Conservation (phyloP, 192 early-diverging fungal genomes). For the Phlyctochytrium arcticum region DNA sequence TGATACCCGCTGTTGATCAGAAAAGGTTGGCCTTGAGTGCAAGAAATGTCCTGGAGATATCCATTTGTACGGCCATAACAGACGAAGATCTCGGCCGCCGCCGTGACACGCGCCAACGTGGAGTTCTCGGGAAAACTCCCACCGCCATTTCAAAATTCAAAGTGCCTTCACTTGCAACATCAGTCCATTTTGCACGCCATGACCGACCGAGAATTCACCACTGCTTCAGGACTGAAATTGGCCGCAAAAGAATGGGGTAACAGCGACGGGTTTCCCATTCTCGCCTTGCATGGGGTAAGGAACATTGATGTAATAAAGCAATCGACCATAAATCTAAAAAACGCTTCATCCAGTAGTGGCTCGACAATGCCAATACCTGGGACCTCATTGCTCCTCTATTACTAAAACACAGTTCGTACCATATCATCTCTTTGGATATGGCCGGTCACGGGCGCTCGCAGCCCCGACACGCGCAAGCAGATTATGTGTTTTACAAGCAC, state of each 20-base stretch:
- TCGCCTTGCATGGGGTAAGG: constrained; percentile 28
- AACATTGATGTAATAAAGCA: no score
- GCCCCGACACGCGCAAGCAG: constrained; percentile 12
- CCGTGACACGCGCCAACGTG: no score
- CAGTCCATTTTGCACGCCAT: no score
- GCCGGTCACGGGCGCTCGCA: constrained; percentile 31
- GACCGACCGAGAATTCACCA: neutral
- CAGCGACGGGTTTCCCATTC: constrained; percentile 4
- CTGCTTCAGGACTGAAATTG: neutral
- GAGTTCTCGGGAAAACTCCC: no score
- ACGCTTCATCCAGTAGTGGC: constrained; percentile 12
- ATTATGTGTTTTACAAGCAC: constrained; percentile 18
- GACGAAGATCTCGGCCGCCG: no score
- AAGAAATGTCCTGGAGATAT: no score
- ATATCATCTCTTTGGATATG: constrained; percentile 26
- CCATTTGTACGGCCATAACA: no score
- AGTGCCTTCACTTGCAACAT: no score
- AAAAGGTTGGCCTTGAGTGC: no score
- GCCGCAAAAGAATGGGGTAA: constrained; percentile 14
- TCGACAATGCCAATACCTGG: constrained; percentile 31
- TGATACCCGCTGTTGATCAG: no score
- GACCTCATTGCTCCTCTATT: constrained; percentile 4
- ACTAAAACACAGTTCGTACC: neutral
- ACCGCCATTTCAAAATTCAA: no score
- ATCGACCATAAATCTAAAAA: neutral